Evolutionary conservation across 306 rosid genomes (phyloP), one percentile per base, ranked within the genome.

Genomic region (Dalbergia cochinchinensis): DNA sequence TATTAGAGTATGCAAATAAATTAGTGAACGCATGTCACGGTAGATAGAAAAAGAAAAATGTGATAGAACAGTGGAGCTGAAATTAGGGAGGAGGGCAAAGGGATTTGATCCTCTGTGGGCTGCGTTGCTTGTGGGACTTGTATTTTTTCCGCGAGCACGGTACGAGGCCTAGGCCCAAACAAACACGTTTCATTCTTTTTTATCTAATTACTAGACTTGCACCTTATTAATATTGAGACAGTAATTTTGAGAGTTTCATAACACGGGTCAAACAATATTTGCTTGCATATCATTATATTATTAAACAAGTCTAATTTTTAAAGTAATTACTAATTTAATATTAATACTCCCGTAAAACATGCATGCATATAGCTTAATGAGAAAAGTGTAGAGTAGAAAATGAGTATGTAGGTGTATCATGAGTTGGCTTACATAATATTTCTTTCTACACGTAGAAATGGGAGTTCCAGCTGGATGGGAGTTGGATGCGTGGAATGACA

Each of bases 381-480:
- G 13, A 35, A 64, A 33, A 14, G 3, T 26, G 19, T 11, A 22
- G 65, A 26, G 37, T 11, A 7, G 37, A 26, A 26, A 26, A 2
- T 4, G 11, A 11, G 0, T 37, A 37, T 4, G 7, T 37, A 37
- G 41, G 65, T 26, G 41, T 60, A 11, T 60, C n/a, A 60, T 60
- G 39, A 26, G 41, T 60, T 60, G 65, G 65, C 16, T 26, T 60
- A 15, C 34, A 11, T 26, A 4, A 26, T 60, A 60, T 22, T 59
- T 60, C 65, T 22, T 59, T 26, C 65, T 60, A 11, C 65, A 26
- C 65, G 4, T 60, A 26, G 8, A 26, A 26, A 13, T 57, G 63
- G 33, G 63, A 1, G 63, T 57, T 67, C 77, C 76, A 82, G 77
- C 81, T 82, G 72, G 75, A 26, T 26, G 31, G 31, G 31, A 26